Evolutionary conservation across 495 filamentous ascomycete genomes (phyloP).

Genomic region (Choiromyces venosus): DNA sequence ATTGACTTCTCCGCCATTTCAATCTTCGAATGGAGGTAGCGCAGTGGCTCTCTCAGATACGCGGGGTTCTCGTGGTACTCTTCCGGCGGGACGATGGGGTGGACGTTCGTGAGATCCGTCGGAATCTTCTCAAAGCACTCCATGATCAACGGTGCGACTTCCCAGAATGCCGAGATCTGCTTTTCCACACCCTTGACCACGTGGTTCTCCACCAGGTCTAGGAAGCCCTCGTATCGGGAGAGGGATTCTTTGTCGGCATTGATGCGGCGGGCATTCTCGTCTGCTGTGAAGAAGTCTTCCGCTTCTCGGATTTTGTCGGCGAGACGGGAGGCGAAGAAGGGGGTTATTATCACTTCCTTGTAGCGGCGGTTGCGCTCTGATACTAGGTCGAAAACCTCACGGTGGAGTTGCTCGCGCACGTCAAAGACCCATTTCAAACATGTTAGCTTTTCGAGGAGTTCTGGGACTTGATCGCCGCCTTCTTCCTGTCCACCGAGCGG

Average conservation of each 20-base stretch:
- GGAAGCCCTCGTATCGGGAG: constrained; percentile 68
- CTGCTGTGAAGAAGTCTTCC: constrained; percentile 71
- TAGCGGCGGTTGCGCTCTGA: constrained; percentile 80
- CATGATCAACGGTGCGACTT: constrained; percentile 79
- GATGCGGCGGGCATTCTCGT: constrained; percentile 61
- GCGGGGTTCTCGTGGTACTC: constrained; percentile 82
- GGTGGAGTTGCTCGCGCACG: constrained; percentile 76
- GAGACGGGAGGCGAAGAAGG: constrained; percentile 66
- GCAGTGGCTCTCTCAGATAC: constrained; percentile 71
- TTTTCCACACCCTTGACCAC: constrained; percentile 82
- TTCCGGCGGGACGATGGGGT: constrained; percentile 54
- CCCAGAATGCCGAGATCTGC: constrained; percentile 92
- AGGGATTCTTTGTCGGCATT: constrained; percentile 62
- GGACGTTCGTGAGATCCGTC: constrained; percentile 38
- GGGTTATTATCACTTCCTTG: constrained; percentile 68
- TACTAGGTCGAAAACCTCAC: constrained; percentile 75
- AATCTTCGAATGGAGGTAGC: constrained; percentile 80
- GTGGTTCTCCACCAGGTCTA: constrained; percentile 74
- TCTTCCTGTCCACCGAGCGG: constrained; percentile 60
- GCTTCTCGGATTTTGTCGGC: constrained; percentile 70
- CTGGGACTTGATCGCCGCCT: constrained; percentile 90
- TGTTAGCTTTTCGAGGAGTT: constrained; percentile 87
- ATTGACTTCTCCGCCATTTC: constrained; percentile 81
- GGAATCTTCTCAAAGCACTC: constrained; percentile 74
- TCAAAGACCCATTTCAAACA: constrained; percentile 97